Base-by-base conservation (phyloP, 2,329 filamentous ascomycete species). In the Calonectria pseudoreteaudii region DNA sequence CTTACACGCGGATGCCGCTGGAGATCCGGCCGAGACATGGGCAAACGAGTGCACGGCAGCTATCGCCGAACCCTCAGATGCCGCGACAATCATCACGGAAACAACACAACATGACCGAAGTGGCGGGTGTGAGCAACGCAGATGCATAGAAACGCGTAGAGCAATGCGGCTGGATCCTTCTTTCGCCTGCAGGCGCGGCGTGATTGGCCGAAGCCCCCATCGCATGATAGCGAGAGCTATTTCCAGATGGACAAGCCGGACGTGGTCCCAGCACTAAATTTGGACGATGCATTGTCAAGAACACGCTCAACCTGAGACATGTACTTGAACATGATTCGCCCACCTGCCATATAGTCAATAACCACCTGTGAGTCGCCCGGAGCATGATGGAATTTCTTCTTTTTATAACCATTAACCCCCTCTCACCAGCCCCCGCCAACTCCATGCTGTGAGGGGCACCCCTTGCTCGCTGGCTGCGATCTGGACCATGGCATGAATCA, bases 331-430 rank as follows among this genome's bases (percentile, higher is more conserved):
- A 38, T 49, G 38, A 65, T 65, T 34, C 31, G 56, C 56, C 50
- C 28, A 44, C 20, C 41, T 49, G 6, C 23, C 34, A 56, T 28
- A 8, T 26, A 7, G 52, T 16, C 34, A 16, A 38, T 56, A 10
- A 20, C 23, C 28, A 31, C 34, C 26, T 65, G 68, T 58, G 31
- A 52, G 60, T 36, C 23, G 47, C 56, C 68, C 20, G 18, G 49
- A 65, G 53, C 67, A 70, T 68, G 28, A 68, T 62, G 66, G 30
- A 16, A 41, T 49, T 60, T 47, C 52, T 53, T 38, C 36, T 34
- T 68, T 52, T 23, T 53, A 26, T 60, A 30, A 62, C 26, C 16
- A 47, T 38, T 6, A 4, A 62, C 38, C 60, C 41, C 41, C 41
- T 31, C n/a, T 30, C 44, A 36, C 26, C 23, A 16, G 10, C 10